Conservation (phyloP, 768 basidiomycete species). For the Leccinum boreale region DNA sequence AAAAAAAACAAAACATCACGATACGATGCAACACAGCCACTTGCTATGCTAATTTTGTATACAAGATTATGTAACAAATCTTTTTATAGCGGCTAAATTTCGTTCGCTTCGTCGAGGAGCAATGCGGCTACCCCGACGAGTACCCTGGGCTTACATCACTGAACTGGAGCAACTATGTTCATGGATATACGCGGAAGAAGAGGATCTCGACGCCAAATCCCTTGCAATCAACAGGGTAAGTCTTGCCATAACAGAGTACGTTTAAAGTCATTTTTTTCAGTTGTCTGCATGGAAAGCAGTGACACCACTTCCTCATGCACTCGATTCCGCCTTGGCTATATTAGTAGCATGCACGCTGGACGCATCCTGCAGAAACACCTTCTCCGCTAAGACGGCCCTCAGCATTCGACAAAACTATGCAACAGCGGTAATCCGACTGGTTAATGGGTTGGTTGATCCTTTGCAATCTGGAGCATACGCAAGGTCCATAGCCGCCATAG, state of each 20-base stretch:
- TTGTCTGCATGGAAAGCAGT: conserved; percentile 78
- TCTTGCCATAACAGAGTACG: conserved; percentile 7
- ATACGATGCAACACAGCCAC: no score
- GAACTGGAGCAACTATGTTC: conserved; percentile 76
- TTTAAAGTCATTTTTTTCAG: conserved; percentile 36
- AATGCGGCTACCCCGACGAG: conserved; percentile 76
- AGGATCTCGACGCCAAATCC: conserved; percentile 50
- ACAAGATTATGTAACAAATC: no score
- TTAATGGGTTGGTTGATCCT: conserved; percentile 95
- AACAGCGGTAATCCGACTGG: conserved; percentile 78
- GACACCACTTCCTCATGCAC: conserved; percentile 74
- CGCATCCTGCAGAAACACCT: conserved; percentile 16
- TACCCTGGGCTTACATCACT: conserved; percentile 67
- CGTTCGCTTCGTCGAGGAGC: background rate
- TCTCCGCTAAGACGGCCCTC: conserved; percentile 36
- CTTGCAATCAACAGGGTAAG: conserved; percentile 65
- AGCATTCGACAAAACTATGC: conserved; percentile 75
- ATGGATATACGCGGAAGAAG: conserved; percentile 70
- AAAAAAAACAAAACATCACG: no score
- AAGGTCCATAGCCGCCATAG: conserved; percentile 85
- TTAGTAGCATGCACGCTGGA: conserved; percentile 62
- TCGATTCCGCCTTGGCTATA: conserved; percentile 68
- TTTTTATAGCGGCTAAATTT: background rate
- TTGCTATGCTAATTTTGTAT: no score
- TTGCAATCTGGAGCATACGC: conserved; percentile 88